A percentile compares a stretch with the other conserved stretches of the same genome.
Evolutionary conservation across 768 basidiomycete genomes (phyloP).

Genomic region (Naganishia kalamii): DNA sequence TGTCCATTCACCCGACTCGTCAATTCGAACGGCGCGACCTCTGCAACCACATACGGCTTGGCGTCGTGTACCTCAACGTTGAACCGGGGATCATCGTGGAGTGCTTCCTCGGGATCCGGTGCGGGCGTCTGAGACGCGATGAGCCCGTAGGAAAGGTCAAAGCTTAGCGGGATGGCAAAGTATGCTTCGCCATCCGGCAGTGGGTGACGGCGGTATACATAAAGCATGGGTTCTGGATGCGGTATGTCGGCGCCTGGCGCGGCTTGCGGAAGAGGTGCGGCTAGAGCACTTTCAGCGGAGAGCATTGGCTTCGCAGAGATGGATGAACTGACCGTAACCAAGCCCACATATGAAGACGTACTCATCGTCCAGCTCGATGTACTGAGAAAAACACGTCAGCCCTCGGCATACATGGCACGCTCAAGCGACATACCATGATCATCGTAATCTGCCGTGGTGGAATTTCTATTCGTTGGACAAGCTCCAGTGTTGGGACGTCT

Average conservation of each 20-base stretch:
- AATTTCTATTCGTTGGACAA: not conserved
- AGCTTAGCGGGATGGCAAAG: not conserved
- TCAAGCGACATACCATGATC: slow-evolving; percentile 1
- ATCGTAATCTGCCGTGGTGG: slow-evolving; percentile 1
- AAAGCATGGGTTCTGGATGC: not conserved
- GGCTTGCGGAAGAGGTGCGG: not conserved
- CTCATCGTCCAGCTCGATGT: slow-evolving; percentile 8
- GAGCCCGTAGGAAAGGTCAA: not conserved
- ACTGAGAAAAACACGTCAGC: too few species aligned
- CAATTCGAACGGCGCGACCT: not conserved
- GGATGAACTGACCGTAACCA: not conserved
- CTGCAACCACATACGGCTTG: not conserved
- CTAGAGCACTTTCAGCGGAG: not conserved
- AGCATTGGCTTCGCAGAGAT: not conserved
- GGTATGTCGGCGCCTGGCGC: not conserved
- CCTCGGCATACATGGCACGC: too few species aligned
- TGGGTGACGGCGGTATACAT: slow-evolving; percentile 6
- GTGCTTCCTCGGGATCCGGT: not conserved
- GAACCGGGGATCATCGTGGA: not conserved
- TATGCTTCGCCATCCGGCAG: not conserved
- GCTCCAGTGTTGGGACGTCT: not conserved
- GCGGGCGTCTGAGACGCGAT: not conserved
- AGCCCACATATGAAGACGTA: not conserved
- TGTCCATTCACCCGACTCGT: not conserved
- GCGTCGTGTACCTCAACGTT: not conserved